These are phyloP conservation scores for Ophiostoma tasmaniense DNA, from an alignment of 2,329 filamentous ascomycete genomes.

Conservation along the genomic window DNA sequence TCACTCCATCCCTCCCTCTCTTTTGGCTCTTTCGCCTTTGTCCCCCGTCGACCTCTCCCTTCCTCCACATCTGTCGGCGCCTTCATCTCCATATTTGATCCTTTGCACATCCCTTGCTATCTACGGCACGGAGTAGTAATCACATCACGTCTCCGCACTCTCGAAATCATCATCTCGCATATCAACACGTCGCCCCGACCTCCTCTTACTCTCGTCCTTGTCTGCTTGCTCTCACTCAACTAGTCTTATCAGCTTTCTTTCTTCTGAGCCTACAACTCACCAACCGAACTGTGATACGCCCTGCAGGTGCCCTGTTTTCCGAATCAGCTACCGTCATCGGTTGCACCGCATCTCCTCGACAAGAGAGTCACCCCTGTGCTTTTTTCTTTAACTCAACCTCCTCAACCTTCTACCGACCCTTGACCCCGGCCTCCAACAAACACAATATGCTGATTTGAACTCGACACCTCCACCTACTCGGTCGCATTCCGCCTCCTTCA, in stretches of 20 bases:
- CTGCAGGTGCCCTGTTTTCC: not conserved
- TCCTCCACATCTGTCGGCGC: not conserved
- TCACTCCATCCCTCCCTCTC: too few relatives aligned
- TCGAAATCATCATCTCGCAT: not conserved
- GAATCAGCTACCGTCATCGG: not conserved
- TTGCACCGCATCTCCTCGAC: not conserved
- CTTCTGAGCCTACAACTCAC: not conserved
- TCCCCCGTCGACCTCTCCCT: not conserved
- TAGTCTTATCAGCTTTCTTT: not conserved
- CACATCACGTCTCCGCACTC: not conserved
- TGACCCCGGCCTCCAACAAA: not conserved
- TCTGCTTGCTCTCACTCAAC: not conserved
- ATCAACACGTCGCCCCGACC: not conserved
- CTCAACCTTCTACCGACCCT: not conserved
- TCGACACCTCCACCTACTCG: not conserved
- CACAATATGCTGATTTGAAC: constrained; percentile 1
- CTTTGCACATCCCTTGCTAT: not conserved
- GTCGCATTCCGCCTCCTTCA: not conserved
- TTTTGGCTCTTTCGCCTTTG: not conserved
- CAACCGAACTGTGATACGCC: not conserved
- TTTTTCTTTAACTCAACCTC: not conserved
- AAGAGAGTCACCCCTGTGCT: not conserved
- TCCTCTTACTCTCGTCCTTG: not conserved
- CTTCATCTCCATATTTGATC: not conserved
- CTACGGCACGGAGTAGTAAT: not conserved